These are phyloP conservation scores for Xylaria bambusicola DNA, from an alignment of 495 filamentous ascomycete species.

Conservation along the genomic window DNA sequence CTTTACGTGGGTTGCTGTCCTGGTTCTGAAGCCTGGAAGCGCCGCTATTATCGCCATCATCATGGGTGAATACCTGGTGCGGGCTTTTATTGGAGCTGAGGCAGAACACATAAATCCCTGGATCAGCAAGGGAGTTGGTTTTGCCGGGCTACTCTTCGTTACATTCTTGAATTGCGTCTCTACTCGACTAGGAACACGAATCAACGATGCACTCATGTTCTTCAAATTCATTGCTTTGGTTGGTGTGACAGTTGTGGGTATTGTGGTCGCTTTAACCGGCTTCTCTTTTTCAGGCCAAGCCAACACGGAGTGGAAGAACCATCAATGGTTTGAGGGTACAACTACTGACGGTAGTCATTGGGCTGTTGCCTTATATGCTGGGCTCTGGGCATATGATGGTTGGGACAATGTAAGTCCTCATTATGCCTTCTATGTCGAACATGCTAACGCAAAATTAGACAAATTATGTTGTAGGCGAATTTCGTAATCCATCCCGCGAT, in stretches of 20 bases:
- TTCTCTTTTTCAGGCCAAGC: conserved; percentile 72
- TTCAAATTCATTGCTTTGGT: conserved; percentile 91
- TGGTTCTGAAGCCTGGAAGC: conserved; percentile 90
- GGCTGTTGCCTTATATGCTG: conserved; percentile 92
- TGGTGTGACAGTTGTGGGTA: conserved; percentile 82
- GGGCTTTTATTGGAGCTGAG: conserved; percentile 80
- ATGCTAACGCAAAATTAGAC: conserved; percentile 56
- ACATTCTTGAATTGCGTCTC: conserved; percentile 87
- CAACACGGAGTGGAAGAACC: conserved; percentile 83
- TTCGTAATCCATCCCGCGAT: conserved; percentile 85
- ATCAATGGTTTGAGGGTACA: conserved; percentile 87
- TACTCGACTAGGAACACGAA: conserved; percentile 79
- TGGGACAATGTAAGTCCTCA: conserved; percentile 86
- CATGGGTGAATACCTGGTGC: conserved; percentile 93
- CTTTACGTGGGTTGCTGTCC: conserved; percentile 93
- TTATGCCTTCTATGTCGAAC: conserved; percentile 13
- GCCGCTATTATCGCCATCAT: conserved; percentile 96
- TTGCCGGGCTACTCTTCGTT: conserved; percentile 72
- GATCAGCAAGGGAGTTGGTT: conserved; percentile 87
- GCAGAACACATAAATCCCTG: conserved; percentile 73
- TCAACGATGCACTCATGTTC: conserved; percentile 92
- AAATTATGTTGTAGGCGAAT: conserved; percentile 96
- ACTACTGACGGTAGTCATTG: conserved; percentile 75
- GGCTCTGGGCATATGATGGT: conserved; percentile 96
- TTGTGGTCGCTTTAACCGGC: conserved; percentile 87